Evolutionary conservation across 306 rosid genomes (phyloP).

Genomic region (Cucurbita moschata): DNA sequence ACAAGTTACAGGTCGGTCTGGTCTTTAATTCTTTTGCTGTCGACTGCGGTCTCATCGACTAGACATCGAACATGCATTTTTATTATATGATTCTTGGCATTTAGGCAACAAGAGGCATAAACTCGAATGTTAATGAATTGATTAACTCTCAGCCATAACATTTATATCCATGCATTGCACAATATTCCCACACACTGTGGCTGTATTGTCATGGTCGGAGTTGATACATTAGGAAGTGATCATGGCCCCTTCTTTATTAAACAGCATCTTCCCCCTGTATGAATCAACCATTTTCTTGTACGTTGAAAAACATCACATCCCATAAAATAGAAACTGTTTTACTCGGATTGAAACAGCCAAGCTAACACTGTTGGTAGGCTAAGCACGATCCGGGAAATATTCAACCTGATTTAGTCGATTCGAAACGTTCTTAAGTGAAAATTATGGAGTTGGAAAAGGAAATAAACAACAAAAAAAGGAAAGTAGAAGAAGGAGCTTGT

Average conservation of each 20-base stretch:
- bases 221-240: not conserved
- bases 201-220: constrained; percentile 7
- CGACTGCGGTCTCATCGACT: not conserved
- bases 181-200: constrained; percentile 11
- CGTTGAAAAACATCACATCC: not conserved
- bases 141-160: not conserved
- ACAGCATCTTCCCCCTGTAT: not conserved
- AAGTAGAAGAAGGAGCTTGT: not conserved
- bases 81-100: not conserved
- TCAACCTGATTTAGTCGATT: not conserved
- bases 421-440: not conserved
- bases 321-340: not conserved
- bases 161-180: constrained; percentile 1
- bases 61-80: constrained; percentile 6
- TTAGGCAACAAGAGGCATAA: constrained; percentile 8
- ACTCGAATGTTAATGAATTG: constrained; percentile 2
- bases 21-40: not conserved
- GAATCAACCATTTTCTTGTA: not conserved
- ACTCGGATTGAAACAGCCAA: not conserved
- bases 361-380: not conserved
- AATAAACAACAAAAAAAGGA: not conserved
- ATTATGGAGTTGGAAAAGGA: constrained; percentile 1
- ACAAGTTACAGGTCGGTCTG: not conserved
- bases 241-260: constrained; percentile 5
- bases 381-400: constrained; percentile 1